Conservation (phyloP, 352 stramenopile species). For the Pseudoperonospora humuli region DNA sequence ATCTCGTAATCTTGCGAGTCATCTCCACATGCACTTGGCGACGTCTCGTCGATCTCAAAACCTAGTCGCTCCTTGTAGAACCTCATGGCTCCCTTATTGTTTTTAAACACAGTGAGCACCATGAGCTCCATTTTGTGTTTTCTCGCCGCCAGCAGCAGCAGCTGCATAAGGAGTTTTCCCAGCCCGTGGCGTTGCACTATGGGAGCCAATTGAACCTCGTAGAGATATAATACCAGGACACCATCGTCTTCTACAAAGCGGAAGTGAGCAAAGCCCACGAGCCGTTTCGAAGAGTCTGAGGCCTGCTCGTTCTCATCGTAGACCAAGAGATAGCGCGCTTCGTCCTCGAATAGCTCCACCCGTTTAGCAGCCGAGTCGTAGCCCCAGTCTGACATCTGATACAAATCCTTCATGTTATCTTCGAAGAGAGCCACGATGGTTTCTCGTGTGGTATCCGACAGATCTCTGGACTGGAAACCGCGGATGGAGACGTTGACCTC, state of each 20-base stretch:
- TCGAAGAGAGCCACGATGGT: slow-evolving; percentile 76
- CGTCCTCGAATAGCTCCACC: slow-evolving; percentile 74
- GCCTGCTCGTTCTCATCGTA: slow-evolving; percentile 12
- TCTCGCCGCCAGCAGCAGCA: slow-evolving; percentile 77
- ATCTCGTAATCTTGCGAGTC: slow-evolving; percentile 78
- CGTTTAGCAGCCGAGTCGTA: slow-evolving; percentile 82
- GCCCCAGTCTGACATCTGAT: slow-evolving; percentile 85
- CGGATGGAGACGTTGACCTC: slow-evolving; percentile 35
- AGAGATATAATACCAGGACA: slow-evolving; percentile 88
- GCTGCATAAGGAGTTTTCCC: slow-evolving; percentile 88
- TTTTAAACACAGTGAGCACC: slow-evolving; percentile 92
- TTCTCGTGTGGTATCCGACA: slow-evolving; percentile 27
- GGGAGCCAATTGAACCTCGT: slow-evolving; percentile 88
- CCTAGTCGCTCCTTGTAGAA: slow-evolving; percentile 87
- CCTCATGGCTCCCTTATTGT: slow-evolving; percentile 71
- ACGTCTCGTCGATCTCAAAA: slow-evolving; percentile 88
- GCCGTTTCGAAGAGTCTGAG: slow-evolving; percentile 17
- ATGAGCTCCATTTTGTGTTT: slow-evolving; percentile 84
- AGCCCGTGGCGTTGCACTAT: slow-evolving; percentile 64
- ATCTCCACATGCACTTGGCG: slow-evolving; percentile 74
- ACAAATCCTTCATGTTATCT: slow-evolving; percentile 88
- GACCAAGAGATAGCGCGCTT: slow-evolving; percentile 84
- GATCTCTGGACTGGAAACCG: slow-evolving; percentile 29
- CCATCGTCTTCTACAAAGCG: slow-evolving; percentile 90
- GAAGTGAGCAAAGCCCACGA: slow-evolving; percentile 85